Base-by-base conservation (phyloP, 2,329 filamentous ascomycete genomes). In the Xylaria sp. region DNA sequence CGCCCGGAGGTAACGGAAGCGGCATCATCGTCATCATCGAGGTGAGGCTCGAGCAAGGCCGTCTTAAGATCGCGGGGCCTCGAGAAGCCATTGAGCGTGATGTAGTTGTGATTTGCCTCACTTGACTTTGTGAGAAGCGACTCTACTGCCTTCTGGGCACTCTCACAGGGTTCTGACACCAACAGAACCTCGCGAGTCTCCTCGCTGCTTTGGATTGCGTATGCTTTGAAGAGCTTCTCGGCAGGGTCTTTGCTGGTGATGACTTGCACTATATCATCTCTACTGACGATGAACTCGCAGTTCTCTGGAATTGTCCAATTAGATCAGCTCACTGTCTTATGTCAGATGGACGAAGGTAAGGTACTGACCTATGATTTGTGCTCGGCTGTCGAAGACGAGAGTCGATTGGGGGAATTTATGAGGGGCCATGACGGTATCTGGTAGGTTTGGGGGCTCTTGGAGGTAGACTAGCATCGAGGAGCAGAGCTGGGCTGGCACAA, bases 61-160 rank as follows among this genome's bases (percentile, higher is more conserved):
- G 70, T 66, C 44, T 72, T 76, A 51, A 67, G 56, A 52, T 73
- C 72, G 13, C 68, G 71, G 15, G 74, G 75, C 9, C 61, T 63
- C 13, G 70, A 57, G 72, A 76, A 77, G 41, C 76, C 78, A 58
- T 78, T 76, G 65, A 72, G 69, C 23, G 39, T 67, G 52, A 75
- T 73, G 65, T 77, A 77, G 2, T 76, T 64, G 57, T 76, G 69
- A n/a, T 71, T 66, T 8, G 77, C 77, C 48, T 78, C 74, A 34
- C 71, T 74, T n/a, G 78, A 78, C 61, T 78, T 78, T 4, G 60
- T 63, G 48, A 75, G 74, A 1, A 79, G 74, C 12, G 75, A 77
- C 23, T 73, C 72, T 57, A 78, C 52, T 51, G 77, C 76, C 34
- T 68, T 66, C 20, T 74, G 52, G 10, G 65, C 51, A 2, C 66